phyloP scores from a whole-genome alignment of 73 alveolate species.

The Symbiodinium natans region DNA sequence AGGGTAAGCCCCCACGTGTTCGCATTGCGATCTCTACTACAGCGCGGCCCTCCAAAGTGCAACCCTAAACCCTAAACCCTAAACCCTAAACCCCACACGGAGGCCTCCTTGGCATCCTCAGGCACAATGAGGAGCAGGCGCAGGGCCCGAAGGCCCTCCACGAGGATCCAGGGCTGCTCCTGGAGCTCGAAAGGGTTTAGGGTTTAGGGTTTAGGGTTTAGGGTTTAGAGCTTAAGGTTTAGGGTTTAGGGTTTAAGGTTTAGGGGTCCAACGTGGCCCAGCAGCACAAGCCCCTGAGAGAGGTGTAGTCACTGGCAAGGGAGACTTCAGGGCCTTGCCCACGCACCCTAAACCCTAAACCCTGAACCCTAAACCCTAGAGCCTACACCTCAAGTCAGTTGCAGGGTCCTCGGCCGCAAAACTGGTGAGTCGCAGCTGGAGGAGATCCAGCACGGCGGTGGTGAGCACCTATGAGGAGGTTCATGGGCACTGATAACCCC shows the following conservation, averaged over 20 bases:
- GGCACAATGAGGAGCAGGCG: slow-evolving; percentile 83
- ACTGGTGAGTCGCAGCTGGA: slow-evolving; percentile 55
- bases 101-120: slow-evolving; percentile 32
- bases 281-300: not conserved
- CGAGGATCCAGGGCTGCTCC: slow-evolving; percentile 91
- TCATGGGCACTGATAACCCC: no score
- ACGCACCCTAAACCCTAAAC: no score
- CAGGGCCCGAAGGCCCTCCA: slow-evolving; percentile 83
- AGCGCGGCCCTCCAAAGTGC: no score
- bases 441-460: slow-evolving; percentile 45
- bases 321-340: no score
- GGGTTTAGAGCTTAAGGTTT: no score
- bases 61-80: no score
- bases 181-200: not conserved
- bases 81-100: no score
- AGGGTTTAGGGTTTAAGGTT: no score
- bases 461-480: slow-evolving; percentile 18
- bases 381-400: no score
- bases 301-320: not conserved
- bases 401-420: slow-evolving; percentile 37
- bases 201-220: not conserved
- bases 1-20: not conserved
- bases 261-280: no score
- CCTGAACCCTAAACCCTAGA: no score
- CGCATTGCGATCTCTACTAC: not conserved